phyloP scores from a whole-genome alignment of 257 asterid genomes.

The Thymus quinquecostatus region DNA sequence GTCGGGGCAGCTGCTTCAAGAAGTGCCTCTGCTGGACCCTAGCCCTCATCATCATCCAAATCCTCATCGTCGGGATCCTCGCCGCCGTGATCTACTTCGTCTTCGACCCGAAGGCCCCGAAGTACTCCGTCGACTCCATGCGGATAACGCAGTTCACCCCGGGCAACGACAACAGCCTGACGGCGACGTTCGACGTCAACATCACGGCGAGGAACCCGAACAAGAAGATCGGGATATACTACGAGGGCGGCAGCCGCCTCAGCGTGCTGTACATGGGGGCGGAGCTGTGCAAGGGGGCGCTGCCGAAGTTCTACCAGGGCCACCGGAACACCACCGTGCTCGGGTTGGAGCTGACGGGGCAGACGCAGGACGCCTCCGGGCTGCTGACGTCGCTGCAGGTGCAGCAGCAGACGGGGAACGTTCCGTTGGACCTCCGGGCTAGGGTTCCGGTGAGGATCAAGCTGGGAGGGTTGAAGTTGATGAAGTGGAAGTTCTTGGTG shows the following conservation, averaged over 20 bases:
- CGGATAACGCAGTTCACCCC: slow-evolving; percentile 56
- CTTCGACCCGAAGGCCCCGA: slow-evolving; percentile 73
- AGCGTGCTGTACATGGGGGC: slow-evolving; percentile 69
- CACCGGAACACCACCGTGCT: slow-evolving; percentile 83
- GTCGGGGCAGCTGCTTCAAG: slow-evolving; percentile 52
- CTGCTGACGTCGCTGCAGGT: slow-evolving; percentile 60
- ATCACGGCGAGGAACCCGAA: slow-evolving; percentile 86
- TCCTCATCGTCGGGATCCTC: slow-evolving; percentile 49
- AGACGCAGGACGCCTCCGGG: slow-evolving; percentile 57
- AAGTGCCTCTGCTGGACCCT: slow-evolving; percentile 79
- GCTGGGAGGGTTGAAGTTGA: slow-evolving; percentile 75
- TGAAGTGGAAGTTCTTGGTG: slow-evolving; percentile 89
- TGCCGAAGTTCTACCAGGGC: slow-evolving; percentile 91
- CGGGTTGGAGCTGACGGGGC: slow-evolving; percentile 62
- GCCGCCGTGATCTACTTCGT: slow-evolving; percentile 74
- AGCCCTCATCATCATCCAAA: slow-evolving; percentile 41
- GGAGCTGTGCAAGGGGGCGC: slow-evolving; percentile 71
- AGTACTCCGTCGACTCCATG: slow-evolving; percentile 74
- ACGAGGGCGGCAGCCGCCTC: slow-evolving; percentile 69
- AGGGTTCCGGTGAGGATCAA: slow-evolving; percentile 82
- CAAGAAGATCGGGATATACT: slow-evolving; percentile 83
- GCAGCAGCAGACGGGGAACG: slow-evolving; percentile 71
- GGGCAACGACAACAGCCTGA: slow-evolving; percentile 58
- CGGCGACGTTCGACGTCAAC: slow-evolving; percentile 65
- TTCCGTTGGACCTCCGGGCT: slow-evolving; percentile 59